A percentile compares a stretch with the other conserved stretches of the same genome.
Evolutionary conservation across 2,329 filamentous ascomycete species (phyloP).

Genomic region (Huntiella omanensis): DNA sequence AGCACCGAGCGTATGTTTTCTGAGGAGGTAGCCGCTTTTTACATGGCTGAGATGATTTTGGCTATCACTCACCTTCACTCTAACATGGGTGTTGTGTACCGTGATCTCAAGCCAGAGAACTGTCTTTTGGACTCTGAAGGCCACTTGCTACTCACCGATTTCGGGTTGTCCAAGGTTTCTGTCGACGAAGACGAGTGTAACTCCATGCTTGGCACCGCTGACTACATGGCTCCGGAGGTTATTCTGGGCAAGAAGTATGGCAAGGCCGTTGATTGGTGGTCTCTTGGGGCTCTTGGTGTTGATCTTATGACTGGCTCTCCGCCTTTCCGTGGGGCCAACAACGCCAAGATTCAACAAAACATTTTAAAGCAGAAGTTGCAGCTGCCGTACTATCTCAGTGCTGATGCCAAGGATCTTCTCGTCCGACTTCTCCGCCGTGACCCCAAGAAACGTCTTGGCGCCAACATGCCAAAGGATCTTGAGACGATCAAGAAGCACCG

Average conservation of each 20-base stretch:
- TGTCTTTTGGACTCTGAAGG: constrained; percentile 82
- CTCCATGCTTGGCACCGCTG: constrained; percentile 82
- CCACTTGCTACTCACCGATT: constrained; percentile 87
- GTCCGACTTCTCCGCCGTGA: constrained; percentile 83
- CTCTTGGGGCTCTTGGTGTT: constrained; percentile 76
- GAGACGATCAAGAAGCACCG: constrained; percentile 73
- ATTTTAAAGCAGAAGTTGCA: constrained; percentile 83
- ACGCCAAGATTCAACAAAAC: constrained; percentile 88
- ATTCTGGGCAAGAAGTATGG: constrained; percentile 77
- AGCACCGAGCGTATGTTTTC: constrained; percentile 89
- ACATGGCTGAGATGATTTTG: constrained; percentile 96
- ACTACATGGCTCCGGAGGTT: constrained; percentile 98
- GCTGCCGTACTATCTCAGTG: constrained; percentile 75
- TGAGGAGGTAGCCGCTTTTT: constrained; percentile 78
- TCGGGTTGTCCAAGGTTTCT: constrained; percentile 88
- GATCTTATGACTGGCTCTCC: constrained; percentile 85
- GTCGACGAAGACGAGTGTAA: constrained; percentile 60
- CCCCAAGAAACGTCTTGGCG: constrained; percentile 71
- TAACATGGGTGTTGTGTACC: constrained; percentile 84
- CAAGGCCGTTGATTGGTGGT: constrained; percentile 97
- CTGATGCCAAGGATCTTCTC: constrained; percentile 86
- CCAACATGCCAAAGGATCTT: constrained; percentile 76
- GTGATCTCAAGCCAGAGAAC: constrained; percentile 94
- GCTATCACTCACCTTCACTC: constrained; percentile 86
- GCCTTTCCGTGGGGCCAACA: constrained; percentile 78